These are phyloP conservation scores for Podospora comata DNA, from an alignment of 495 filamentous ascomycete species.

Conservation along the genomic window DNA sequence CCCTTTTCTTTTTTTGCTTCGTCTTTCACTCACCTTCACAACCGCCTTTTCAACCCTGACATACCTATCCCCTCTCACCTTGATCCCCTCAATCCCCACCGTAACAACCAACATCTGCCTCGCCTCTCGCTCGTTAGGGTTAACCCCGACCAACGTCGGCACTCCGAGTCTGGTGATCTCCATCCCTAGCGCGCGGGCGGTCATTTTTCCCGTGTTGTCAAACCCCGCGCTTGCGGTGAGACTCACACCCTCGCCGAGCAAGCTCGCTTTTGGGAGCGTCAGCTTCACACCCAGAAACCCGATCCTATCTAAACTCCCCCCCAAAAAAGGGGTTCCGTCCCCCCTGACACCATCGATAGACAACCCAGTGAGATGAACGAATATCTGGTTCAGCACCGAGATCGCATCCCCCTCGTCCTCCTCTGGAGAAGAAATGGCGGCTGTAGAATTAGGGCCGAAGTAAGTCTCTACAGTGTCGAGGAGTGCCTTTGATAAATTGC, in stretches of 20 bases:
- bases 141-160: conserved; percentile 59
- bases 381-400: conserved; percentile 12
- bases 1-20: not conserved
- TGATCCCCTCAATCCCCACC: conserved; percentile 50
- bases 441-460: not conserved
- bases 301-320: conserved; percentile 29
- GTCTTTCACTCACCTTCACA: conserved; percentile 42
- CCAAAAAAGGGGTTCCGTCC: conserved; percentile 22
- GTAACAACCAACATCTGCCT: conserved; percentile 59
- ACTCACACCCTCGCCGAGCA: conserved; percentile 48
- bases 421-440: conserved; percentile 4
- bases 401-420: not conserved
- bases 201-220: conserved; percentile 22
- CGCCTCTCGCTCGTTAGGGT: conserved; percentile 52
- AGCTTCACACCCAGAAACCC: conserved; percentile 41
- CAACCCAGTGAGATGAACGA: conserved; percentile 11
- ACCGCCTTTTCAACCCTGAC: conserved; percentile 46
- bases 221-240: conserved; percentile 40
- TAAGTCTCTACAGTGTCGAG: conserved; percentile 29
- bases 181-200: conserved; percentile 33
- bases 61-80: conserved; percentile 41
- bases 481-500: conserved; percentile 54
- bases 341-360: conserved; percentile 5
- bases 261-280: conserved; percentile 50
- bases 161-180: conserved; percentile 45